phyloP scores from a whole-genome alignment of 176 grass and related monocot genomes.

The Aegilops longissima region DNA sequence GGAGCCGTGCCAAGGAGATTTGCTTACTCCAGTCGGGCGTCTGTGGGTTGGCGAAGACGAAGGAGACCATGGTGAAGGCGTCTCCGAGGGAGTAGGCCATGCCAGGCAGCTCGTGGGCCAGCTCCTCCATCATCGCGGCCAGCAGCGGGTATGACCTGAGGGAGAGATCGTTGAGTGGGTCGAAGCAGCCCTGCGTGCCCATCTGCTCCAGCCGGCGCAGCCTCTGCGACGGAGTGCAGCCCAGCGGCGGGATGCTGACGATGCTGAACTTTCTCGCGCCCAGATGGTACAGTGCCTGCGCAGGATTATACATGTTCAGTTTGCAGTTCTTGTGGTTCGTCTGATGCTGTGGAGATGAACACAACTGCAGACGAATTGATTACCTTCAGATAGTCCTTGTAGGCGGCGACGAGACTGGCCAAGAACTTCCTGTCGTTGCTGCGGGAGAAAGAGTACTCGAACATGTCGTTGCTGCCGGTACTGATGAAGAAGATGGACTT shows the following conservation, averaged over 20 bases:
- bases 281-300: slow-evolving; percentile 23
- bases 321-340: not conserved
- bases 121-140: slow-evolving; percentile 11
- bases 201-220: slow-evolving; percentile 7
- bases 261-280: slow-evolving; percentile 60
- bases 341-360: not conserved
- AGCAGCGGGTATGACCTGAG: slow-evolving; percentile 31
- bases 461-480: slow-evolving; percentile 69
- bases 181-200: slow-evolving; percentile 36
- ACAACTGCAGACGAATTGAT: no score
- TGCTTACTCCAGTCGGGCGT: slow-evolving; percentile 26
- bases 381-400: slow-evolving; percentile 31
- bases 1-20: not conserved
- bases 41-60: slow-evolving; percentile 29
- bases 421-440: slow-evolving; percentile 15
- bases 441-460: slow-evolving; percentile 40
- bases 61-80: slow-evolving; percentile 32
- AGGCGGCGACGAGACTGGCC: slow-evolving; percentile 25
- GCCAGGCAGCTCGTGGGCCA: slow-evolving; percentile 27
- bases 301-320: not conserved
- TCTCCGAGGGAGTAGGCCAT: slow-evolving; percentile 55
- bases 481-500: slow-evolving; percentile 69
- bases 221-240: slow-evolving; percentile 49
- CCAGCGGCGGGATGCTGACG: slow-evolving; percentile 49
- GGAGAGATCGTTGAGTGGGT: slow-evolving; percentile 36